Conservation (phyloP, 2,329 filamentous ascomycete genomes). For the Pezizomycotina sp. region DNA sequence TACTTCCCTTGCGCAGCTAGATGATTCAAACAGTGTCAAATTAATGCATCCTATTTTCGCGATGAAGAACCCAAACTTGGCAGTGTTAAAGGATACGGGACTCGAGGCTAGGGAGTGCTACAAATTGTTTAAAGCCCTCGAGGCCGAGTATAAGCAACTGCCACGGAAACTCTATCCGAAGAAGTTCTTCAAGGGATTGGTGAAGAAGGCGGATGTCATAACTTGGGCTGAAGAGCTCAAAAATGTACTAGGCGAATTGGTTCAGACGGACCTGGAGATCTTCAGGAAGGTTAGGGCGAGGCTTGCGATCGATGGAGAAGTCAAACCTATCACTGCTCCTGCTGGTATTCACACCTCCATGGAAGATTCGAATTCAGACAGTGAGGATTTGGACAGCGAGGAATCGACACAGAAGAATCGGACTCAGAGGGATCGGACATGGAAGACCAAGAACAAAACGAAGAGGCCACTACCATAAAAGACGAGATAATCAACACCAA, state of each 20-base stretch:
- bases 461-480: too few relatives aligned
- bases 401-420: conserved; percentile 19
- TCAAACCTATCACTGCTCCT: conserved; percentile 5
- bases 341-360: neutral
- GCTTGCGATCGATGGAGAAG: conserved; percentile 29
- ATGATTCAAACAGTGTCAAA: conserved; percentile 35
- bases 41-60: conserved; percentile 52
- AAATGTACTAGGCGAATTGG: conserved; percentile 41
- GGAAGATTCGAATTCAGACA: conserved; percentile 17
- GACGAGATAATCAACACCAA: too few relatives aligned
- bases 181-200: conserved; percentile 31
- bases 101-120: conserved; percentile 58
- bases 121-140: conserved; percentile 48
- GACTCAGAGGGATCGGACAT: conserved; percentile 9
- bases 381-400: conserved; percentile 5
- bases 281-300: conserved; percentile 38
- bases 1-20: conserved; percentile 33
- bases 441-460: conserved; percentile 27
- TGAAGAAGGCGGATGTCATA: conserved; percentile 49
- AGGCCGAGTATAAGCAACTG: conserved; percentile 38
- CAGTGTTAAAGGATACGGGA: conserved; percentile 48
- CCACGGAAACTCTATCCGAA: conserved; percentile 33
- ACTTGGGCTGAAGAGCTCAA: conserved; percentile 50
- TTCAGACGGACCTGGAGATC: conserved; percentile 38
- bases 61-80: conserved; percentile 41